Percentiles rank a stretch among this genome's conserved stretches.
Evolutionary conservation across 2,329 filamentous ascomycete genomes (phyloP).

Genomic region (Akanthomyces dipterigenus): DNA sequence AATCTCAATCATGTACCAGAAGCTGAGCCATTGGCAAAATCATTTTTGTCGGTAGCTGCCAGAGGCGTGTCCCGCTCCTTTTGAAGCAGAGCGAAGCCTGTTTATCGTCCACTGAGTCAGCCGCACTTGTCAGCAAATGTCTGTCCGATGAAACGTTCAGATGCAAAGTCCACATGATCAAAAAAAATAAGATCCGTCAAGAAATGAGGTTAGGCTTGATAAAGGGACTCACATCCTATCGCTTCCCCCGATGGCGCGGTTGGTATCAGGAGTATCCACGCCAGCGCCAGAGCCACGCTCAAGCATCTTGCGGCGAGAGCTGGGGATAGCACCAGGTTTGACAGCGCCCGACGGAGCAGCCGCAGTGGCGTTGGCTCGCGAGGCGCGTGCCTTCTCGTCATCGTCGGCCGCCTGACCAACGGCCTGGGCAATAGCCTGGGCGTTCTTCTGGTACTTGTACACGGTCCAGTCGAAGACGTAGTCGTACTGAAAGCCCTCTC

Average conservation of each 20-base stretch:
- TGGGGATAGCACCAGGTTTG: conserved; percentile 68
- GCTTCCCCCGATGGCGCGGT: conserved; percentile 70
- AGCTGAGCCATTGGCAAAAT: conserved; percentile 20
- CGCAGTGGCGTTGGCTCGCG: conserved; percentile 58
- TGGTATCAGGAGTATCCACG: conserved; percentile 64
- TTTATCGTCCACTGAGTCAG: conserved; percentile 80
- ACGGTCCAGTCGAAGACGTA: conserved; percentile 99
- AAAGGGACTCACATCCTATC: conserved; percentile 89
- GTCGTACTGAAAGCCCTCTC: conserved; percentile 99
- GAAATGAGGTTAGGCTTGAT: conserved; percentile 44
- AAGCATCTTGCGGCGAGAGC: conserved; percentile 78
- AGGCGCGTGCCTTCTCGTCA: conserved; percentile 66
- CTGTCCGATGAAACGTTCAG: conserved; percentile 64
- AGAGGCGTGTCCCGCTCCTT: conserved; percentile 50
- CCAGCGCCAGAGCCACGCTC: conserved; percentile 54
- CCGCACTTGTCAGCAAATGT: conserved; percentile 65
- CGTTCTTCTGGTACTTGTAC: conserved; percentile 99
- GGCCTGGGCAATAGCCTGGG: conserved; percentile 84
- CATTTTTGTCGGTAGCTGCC: conserved; percentile 30
- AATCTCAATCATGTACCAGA: conserved; percentile 12
- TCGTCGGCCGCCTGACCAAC: conserved; percentile 61
- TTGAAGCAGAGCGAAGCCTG: conserved; percentile 80
- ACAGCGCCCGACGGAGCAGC: conserved; percentile 56
- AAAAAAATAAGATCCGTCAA: conserved; percentile 51
- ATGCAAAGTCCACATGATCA: conserved; percentile 75